Evolutionary conservation across 495 filamentous ascomycete genomes (phyloP).

Genomic region (Aspergillus sparsus): DNA sequence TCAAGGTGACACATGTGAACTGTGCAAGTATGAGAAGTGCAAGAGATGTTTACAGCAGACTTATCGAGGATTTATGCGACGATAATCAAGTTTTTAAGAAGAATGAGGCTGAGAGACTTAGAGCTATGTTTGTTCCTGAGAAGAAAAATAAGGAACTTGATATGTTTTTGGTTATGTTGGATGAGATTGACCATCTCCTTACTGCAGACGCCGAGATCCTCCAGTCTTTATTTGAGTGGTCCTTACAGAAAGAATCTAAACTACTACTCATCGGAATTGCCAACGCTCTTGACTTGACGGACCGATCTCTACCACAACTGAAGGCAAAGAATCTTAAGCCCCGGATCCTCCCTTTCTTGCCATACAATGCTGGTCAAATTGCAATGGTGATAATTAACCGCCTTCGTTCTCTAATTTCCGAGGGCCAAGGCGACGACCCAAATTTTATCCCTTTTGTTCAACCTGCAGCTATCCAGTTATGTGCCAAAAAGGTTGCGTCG

Average conservation of each 20-base stretch:
- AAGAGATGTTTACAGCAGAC: conserved; percentile 73
- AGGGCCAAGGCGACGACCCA: conserved; percentile 44
- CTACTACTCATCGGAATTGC: conserved; percentile 90
- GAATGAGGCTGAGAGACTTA: conserved; percentile 56
- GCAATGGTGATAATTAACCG: conserved; percentile 81
- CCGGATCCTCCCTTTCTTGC: conserved; percentile 85
- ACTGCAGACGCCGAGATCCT: conserved; percentile 82
- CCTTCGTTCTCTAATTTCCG: conserved; percentile 68
- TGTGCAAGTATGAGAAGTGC: conserved; percentile 92
- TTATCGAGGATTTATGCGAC: conserved; percentile 66
- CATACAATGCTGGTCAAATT: conserved; percentile 89
- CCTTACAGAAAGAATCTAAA: conserved; percentile 71
- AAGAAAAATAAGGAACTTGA: conserved; percentile 33
- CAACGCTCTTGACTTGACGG: conserved; percentile 93
- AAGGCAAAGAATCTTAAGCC: conserved; percentile 92
- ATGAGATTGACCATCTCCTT: conserved; percentile 94
- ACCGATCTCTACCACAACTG: conserved; percentile 89
- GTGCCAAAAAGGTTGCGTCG: conserved; percentile 87
- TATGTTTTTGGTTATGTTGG: conserved; percentile 77
- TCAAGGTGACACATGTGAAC: conserved; percentile 80
- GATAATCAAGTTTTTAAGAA: conserved; percentile 57
- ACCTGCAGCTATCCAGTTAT: conserved; percentile 88
- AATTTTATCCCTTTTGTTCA: conserved; percentile 85
- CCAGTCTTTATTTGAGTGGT: conserved; percentile 93
- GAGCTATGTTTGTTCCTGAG: conserved; percentile 63